Evolutionary conservation across 225 moss, liverwort and hornwort genomes (phyloP).

Genomic region (Marchantia polymorpha): DNA sequence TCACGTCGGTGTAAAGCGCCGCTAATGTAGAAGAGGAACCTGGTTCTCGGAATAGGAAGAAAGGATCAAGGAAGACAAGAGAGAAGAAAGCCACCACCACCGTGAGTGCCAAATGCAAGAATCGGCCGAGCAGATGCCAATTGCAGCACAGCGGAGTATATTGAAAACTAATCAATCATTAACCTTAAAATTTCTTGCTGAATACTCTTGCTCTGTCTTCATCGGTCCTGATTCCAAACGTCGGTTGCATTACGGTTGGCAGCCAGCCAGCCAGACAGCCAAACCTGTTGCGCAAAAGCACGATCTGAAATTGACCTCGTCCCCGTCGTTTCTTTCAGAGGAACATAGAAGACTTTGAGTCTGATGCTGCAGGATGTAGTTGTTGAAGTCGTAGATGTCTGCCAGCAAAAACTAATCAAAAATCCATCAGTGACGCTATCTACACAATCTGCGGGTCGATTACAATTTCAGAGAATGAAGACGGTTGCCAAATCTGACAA

Average conservation of each 20-base stretch:
- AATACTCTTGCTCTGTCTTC: background rate
- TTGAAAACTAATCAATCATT: background rate
- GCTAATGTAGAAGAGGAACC: conserved; percentile 22
- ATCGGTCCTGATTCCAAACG: background rate
- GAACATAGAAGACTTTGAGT: background rate
- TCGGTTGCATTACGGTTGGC: background rate
- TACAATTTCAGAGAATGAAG: background rate
- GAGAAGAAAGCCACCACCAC: conserved; percentile 23
- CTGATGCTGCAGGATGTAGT: too few relatives aligned
- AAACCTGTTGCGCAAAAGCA: background rate
- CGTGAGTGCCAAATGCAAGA: conserved; percentile 72
- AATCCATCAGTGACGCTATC: background rate
- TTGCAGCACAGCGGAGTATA: background rate
- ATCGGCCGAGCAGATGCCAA: conserved; percentile 45
- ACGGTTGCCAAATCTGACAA: background rate
- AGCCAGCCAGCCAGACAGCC: too few relatives aligned
- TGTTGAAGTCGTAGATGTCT: background rate
- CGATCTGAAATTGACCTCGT: background rate
- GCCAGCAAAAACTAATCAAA: background rate
- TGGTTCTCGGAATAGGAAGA: conserved; percentile 40
- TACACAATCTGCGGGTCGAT: background rate
- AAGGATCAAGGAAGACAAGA: conserved; percentile 32
- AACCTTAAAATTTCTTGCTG: background rate
- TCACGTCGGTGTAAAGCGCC: conserved; percentile 6
- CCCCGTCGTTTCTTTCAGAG: background rate